Base-by-base conservation (phyloP, 2,329 filamentous ascomycete species). In the Phoma sp. region DNA sequence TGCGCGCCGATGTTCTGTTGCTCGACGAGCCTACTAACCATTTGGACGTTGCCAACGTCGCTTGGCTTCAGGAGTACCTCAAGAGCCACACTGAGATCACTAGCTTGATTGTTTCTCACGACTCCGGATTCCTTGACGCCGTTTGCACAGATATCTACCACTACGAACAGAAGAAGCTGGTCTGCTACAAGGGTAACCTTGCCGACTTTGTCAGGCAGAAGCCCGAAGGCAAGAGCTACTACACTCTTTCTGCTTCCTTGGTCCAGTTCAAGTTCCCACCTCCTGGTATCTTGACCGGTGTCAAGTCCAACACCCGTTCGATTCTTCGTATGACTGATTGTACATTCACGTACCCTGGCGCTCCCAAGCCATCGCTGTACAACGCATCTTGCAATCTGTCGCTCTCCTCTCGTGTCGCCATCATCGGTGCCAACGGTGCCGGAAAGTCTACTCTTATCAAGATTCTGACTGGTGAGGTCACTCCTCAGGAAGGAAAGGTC, bases 11-110 rank as follows among this genome's bases (percentile, higher is more conserved):
- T 74, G 93, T 99, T 45, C 84, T 99, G 54, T 83, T 99, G 46
- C 86, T 99, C 53, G 95, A 99, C 83, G 95, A 99, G 85, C 95
- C 95, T 77, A 99, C 95, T 68, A 99, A 99, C 82, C 95, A 99
- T 79, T 82, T 99, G 74, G 95, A 99, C 75, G 93, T 98, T 67
- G 87, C 87, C 70, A 98, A 98, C 76, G 92, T 99, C 67, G 91
- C 90, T 64, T 99, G 95, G 95, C 79, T 99, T 42, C 89, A 97
- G 76, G 88, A 92, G 64, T 99, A 99, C 76, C 86, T 99, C 68
- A 96, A 96, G 83, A 84, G 84, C n/a, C 92, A 99, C 79, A 90
- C 91, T 5, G 91, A 98, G 45, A 98, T 98, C 72, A 99, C 95
- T 57, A 96, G 91, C 72, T 81, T 99, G 80, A 98, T 99, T 71